Evolutionary conservation across 1,284 basidiomycete genomes (phyloP).

Genomic region (Rhodotorula glutinis): DNA sequence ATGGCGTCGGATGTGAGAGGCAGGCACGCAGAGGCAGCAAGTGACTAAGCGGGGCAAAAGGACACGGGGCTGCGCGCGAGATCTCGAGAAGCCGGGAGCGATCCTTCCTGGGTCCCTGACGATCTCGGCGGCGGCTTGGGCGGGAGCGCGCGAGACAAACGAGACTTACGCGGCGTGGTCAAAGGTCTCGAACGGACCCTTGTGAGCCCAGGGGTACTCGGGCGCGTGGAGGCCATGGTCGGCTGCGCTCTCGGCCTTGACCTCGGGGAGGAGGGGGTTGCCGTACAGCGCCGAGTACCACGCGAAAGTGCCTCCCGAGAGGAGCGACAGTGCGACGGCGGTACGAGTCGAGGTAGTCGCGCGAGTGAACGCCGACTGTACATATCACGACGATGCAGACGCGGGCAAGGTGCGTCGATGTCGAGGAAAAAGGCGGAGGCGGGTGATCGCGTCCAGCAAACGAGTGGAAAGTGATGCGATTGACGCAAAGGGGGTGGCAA

Average conservation of each 20-base stretch:
- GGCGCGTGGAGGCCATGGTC: slow-evolving; percentile 94
- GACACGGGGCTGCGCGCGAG: neutral
- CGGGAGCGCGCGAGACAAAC: neutral
- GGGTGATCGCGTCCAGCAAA: neutral
- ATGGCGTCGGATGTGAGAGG: too few relatives aligned
- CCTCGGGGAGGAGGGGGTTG: slow-evolving; percentile 75
- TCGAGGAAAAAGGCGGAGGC: neutral
- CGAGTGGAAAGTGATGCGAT: neutral
- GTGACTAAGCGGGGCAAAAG: neutral
- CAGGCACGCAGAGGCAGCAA: neutral
- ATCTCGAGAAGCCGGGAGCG: neutral
- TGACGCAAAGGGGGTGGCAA: neutral
- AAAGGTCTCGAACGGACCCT: slow-evolving; percentile 82
- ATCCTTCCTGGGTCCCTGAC: neutral
- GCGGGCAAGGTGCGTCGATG: neutral
- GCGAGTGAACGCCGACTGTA: slow-evolving; percentile 18
- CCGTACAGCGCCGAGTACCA: slow-evolving; percentile 97
- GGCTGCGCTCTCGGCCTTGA: slow-evolving; percentile 80
- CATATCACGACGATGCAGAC: neutral
- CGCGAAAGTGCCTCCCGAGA: slow-evolving; percentile 82
- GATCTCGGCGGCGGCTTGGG: neutral
- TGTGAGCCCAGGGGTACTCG: slow-evolving; percentile 86
- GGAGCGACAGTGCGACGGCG: slow-evolving; percentile 31
- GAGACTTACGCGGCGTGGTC: slow-evolving; percentile 68
- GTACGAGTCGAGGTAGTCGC: slow-evolving; percentile 13